Evolutionary conservation across 495 filamentous ascomycete genomes (phyloP), one percentile per base, ranked within the genome.

Genomic region (Penicillium odoratum): DNA sequence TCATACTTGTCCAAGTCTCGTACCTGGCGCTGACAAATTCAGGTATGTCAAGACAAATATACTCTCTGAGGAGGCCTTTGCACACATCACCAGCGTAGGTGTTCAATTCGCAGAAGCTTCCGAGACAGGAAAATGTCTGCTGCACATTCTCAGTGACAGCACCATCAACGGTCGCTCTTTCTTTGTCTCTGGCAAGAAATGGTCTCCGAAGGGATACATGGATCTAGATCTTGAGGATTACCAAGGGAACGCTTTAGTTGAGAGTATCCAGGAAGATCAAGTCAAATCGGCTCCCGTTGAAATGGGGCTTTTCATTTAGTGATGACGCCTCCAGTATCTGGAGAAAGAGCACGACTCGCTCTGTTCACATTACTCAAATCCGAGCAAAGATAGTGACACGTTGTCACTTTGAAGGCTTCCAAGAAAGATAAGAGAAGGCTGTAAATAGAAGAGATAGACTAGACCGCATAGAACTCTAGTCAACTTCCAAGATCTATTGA

Each of bases 31-130:
- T 31, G n/a, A 31, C 28, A 11, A 46, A 44, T 9, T 18, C 3
- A 66, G 63, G 63, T 66, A 67, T 13, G 61, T 67, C 4, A 61
- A 62, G 26, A 67, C 64, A 11, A 67, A 60, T 11, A 67, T 67
- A 16, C 55, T 67, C 9, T 60, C 61, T 2, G 47, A 62, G 0
- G 56, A 64, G 30, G 51, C 49, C 1, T 60, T 63, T 26, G 46
- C 29, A 0, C 63, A 54, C 16, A 44, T 63, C 18, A 6, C 40
- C 0, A 47, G 44, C n/a, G 60, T 58, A 10, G 64, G 64, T 0
- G 61, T 67, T 2, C 30, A 62, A 9, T 61, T 64, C 30, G 64
- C 64, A 8, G 44, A 58, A 9, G 44, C 56, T 1, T 16, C 42
- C 5, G 64, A 67, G 44, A 61, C 64, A 7, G 45, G 55, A 5